Evolutionary conservation across 805 yeast species (phyloP), one percentile per base, ranked within the genome.

Genomic region (Cyberlindnera japonica): DNA sequence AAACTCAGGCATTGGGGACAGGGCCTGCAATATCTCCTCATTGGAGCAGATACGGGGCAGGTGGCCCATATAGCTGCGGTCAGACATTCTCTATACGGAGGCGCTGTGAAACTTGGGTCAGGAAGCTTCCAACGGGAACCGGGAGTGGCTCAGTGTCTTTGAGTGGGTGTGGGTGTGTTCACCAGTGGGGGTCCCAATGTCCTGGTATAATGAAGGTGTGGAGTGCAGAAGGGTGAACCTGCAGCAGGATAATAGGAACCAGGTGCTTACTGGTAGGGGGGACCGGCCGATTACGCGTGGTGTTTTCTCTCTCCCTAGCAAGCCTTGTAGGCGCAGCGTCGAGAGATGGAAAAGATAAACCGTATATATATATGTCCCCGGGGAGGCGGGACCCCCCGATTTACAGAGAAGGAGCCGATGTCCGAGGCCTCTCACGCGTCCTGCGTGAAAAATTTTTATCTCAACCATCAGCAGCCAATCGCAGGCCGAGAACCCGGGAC

Each of bases 1-100:
- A 37, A 57, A 57, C 19, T 44, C 33, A 2, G 61, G 61, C 4
- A 53, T 49, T 12, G 61, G 60, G 31, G 42, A 35, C n/a, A 57
- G 41, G 12, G 53, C 56, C 14, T 46, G 51, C 13, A 55, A 37
- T 15, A 57, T 43, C 33, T 55, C 59, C 29, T 51, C 50, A 39
- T 53, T 55, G 25, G 33, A 35, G 6, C 50, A 29, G 32, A 54
- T 51, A 38, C 42, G 45, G 36, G 44, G 37, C 2, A 20, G 13
- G 23, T n/a, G 12, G 19, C 8, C 13, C 23, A 30, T n/a, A n/a
- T 30, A 18, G 5, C 23, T 23, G 6, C 23, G n/a, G 33, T 18
- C 17, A 16, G 33, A 12, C 33, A 30, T 30, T 30, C 23, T 30
- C 7, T n/a, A n/a, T n/a, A n/a, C n/a, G n/a, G n/a, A n/a, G n/a